Conservation (phyloP, 495 filamentous ascomycete genomes). For the Lepraria neglecta region DNA sequence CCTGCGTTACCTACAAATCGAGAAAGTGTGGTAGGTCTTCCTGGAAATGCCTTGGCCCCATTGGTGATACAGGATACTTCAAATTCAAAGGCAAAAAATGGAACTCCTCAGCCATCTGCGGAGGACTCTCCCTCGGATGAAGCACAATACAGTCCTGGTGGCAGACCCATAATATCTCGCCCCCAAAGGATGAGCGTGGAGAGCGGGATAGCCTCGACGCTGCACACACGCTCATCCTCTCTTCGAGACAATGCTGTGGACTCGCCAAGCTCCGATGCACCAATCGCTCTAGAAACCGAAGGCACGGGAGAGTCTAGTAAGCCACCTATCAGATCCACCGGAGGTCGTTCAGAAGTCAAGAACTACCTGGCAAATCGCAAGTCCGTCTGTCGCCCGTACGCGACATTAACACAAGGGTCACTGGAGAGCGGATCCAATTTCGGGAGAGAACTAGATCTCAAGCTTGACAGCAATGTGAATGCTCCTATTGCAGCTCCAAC, state of each 20-base stretch:
- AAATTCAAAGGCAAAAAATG: background rate
- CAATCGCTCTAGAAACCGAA: slow-evolving; percentile 4
- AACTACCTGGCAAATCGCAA: slow-evolving; percentile 25
- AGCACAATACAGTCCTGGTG: slow-evolving; percentile 42
- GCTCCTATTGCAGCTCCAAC: slow-evolving; percentile 12
- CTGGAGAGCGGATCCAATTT: slow-evolving; percentile 17
- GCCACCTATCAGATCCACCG: slow-evolving; percentile 42
- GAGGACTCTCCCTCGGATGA: slow-evolving; percentile 14
- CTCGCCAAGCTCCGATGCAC: slow-evolving; percentile 9
- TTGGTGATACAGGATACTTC: slow-evolving; percentile 9
- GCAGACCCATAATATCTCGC: slow-evolving; percentile 38
- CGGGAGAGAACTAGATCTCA: slow-evolving; percentile 8
- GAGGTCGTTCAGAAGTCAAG: slow-evolving; percentile 35
- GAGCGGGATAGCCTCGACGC: background rate
- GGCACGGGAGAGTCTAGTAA: slow-evolving; percentile 13
- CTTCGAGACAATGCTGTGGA: background rate
- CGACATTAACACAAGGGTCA: slow-evolving; percentile 25
- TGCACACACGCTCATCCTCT: slow-evolving; percentile 7
- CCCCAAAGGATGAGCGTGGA: background rate
- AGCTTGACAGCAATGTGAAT: background rate
- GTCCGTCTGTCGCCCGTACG: slow-evolving; percentile 26
- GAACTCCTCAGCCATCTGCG: background rate
- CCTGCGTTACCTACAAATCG: slow-evolving; percentile 26
- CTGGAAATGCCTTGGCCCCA: slow-evolving; percentile 1
- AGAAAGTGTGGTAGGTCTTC: slow-evolving; percentile 13